These are phyloP conservation scores for Aspergillus neotritici DNA, from an alignment of 2,329 filamentous ascomycete species.

Conservation along the genomic window DNA sequence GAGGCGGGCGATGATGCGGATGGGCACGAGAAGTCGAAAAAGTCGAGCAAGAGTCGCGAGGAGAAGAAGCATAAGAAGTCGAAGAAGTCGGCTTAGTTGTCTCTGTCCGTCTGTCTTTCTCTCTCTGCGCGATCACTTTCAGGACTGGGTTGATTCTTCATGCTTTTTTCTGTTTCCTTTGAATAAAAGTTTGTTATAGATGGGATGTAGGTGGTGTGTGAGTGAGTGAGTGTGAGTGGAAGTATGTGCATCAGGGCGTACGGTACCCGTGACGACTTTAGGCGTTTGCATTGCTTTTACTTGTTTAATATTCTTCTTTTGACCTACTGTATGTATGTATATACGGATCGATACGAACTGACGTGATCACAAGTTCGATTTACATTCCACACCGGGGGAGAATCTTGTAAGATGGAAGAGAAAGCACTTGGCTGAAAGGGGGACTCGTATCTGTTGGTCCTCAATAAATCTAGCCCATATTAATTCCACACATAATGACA, in stretches of 20 bases:
- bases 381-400: no score
- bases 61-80: slow-evolving; percentile 39
- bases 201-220: slow-evolving; percentile 15
- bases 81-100: slow-evolving; percentile 24
- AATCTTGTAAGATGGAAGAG: no score
- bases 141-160: slow-evolving; percentile 7
- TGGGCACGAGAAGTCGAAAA: slow-evolving; percentile 27
- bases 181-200: slow-evolving; percentile 17
- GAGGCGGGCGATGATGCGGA: slow-evolving; percentile 20
- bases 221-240: no score
- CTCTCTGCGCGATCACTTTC: no score
- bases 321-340: slow-evolving; percentile 29
- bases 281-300: neutral
- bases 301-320: slow-evolving; percentile 14
- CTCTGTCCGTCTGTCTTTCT: no score
- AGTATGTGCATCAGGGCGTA: slow-evolving; percentile 33
- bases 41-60: slow-evolving; percentile 32
- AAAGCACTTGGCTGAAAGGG: no score
- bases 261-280: slow-evolving; percentile 19
- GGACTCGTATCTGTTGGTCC: no score
- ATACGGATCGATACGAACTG: neutral
- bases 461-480: no score
- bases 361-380: no score
- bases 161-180: slow-evolving; percentile 12
- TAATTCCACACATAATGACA: no score